phyloP scores from a whole-genome alignment of 352 stramenopile species.

The Pythium biforme region DNA sequence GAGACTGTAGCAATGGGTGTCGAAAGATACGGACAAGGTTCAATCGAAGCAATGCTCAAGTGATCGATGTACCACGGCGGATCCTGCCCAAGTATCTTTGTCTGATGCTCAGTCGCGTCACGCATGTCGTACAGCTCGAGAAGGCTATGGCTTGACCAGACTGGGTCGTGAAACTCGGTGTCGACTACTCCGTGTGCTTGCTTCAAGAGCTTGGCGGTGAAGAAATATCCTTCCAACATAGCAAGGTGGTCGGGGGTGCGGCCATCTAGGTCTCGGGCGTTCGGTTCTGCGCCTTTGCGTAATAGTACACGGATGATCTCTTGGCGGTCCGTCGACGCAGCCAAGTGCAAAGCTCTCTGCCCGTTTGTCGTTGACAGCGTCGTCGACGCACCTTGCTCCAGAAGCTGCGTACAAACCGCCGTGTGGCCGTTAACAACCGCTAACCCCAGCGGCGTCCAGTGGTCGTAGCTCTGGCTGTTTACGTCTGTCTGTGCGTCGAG shows the following conservation, averaged over 20 bases:
- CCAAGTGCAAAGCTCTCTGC: neutral
- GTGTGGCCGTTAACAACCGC: neutral
- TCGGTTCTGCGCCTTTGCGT: neutral
- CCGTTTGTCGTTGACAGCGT: neutral
- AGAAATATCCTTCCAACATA: neutral
- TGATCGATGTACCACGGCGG: conserved; percentile 4
- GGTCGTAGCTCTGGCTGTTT: neutral
- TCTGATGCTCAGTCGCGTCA: neutral
- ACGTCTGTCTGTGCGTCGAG: neutral
- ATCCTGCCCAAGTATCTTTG: neutral
- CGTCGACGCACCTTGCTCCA: neutral
- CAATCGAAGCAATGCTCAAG: neutral
- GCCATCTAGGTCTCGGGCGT: neutral
- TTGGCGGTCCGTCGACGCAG: neutral
- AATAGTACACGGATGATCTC: neutral
- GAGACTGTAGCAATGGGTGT: neutral
- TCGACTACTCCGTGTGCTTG: neutral
- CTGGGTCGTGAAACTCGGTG: neutral
- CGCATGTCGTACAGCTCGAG: neutral
- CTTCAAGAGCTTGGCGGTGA: neutral
- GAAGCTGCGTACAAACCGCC: neutral
- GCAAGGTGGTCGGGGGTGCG: neutral
- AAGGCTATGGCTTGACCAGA: neutral
- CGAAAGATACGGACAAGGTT: neutral
- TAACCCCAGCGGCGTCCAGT: neutral